Base-by-base conservation (phyloP, 345 rosid species). In the Tarenaya hassleriana region DNA sequence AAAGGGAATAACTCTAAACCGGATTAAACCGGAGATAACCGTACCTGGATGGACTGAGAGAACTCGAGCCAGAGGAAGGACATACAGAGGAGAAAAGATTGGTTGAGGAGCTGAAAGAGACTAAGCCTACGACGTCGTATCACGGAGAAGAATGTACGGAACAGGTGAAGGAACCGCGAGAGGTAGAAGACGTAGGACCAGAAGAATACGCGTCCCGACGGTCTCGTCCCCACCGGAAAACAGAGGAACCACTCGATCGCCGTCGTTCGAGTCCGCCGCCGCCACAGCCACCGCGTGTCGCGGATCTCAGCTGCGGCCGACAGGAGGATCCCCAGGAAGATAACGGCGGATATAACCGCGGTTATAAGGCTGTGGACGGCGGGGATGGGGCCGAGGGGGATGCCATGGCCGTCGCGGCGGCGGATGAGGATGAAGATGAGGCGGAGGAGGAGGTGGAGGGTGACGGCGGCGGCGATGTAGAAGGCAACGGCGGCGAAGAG, bases 161-260 rank as follows among this genome's bases (percentile, higher is more conserved):
- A 20, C 62, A 91, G 73, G 72, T 91, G 98, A 53, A 91, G 81
- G 66, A 72, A 91, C 1, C 98, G 76, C 14, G 88, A 81, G 66
- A 91, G 83, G 67, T 91, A 91, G 62, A 84, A 91, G 33, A 73
- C 69, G 73, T 91, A 91, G 0, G 96, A 91, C 96, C 98, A 91
- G 80, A 87, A 91, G 70, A 87, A 91, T 11, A 91, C 98, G 58
- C 98, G 96, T 0, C 98, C 96, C 0, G 98, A 91, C 0, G 98
- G 89, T n/a, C 96, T 85, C 11, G 92, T 87, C 4, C 98, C 98
- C 3, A 91, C 73, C 0, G 98, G 98, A 77, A 91, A 91, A 47
- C 98, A 91, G 62, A 91, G 90, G 58, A 91, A 79, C 98, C 98
- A 91, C 56, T 91, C 89, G 9, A 87, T 49, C 2, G 96, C 76